Conservation (phyloP, 1,284 basidiomycete genomes). For the Erythrobasidium hasegawianum region DNA sequence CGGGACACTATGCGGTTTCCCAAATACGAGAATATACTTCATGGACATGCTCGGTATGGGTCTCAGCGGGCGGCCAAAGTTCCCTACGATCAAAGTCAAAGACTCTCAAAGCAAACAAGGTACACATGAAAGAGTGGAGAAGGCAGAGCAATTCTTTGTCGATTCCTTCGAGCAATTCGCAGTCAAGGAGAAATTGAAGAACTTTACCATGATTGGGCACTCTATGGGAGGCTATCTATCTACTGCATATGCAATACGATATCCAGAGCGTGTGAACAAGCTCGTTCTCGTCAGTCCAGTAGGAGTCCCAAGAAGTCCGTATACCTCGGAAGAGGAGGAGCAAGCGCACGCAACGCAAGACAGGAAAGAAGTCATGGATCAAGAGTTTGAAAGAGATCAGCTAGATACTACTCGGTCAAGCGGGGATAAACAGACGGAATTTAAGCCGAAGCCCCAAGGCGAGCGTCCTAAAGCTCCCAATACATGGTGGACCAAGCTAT, state of each 20-base stretch:
- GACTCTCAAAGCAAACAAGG: constrained; percentile 45
- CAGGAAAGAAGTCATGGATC: constrained; percentile 16
- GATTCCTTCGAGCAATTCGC: constrained; percentile 90
- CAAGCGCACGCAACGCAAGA: constrained; percentile 22
- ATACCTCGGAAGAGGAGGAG: constrained; percentile 26
- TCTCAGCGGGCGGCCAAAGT: constrained; percentile 77
- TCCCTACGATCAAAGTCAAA: constrained; percentile 62
- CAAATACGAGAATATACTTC: constrained; percentile 25
- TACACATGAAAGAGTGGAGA: constrained; percentile 49
- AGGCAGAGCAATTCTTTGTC: constrained; percentile 89
- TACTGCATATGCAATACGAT: constrained; percentile 79
- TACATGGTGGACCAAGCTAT: constrained; percentile 67
- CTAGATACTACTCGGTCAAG: constrained; percentile 4
- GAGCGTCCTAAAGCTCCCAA: constrained; percentile 16
- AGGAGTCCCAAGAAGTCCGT: constrained; percentile 61
- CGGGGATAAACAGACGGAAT: not conserved
- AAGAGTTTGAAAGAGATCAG: constrained; percentile 16
- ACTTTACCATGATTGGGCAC: constrained; percentile 86
- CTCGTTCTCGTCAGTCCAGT: constrained; percentile 75
- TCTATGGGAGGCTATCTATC: constrained; percentile 75
- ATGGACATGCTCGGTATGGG: constrained; percentile 98
- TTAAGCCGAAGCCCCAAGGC: constrained; percentile 3
- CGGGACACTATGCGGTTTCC: constrained; percentile 54
- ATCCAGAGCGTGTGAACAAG: constrained; percentile 66
- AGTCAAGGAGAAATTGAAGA: constrained; percentile 68